These are phyloP conservation scores for Euclidium syriacum DNA, from an alignment of 345 rosid species.

Conservation along the genomic window DNA sequence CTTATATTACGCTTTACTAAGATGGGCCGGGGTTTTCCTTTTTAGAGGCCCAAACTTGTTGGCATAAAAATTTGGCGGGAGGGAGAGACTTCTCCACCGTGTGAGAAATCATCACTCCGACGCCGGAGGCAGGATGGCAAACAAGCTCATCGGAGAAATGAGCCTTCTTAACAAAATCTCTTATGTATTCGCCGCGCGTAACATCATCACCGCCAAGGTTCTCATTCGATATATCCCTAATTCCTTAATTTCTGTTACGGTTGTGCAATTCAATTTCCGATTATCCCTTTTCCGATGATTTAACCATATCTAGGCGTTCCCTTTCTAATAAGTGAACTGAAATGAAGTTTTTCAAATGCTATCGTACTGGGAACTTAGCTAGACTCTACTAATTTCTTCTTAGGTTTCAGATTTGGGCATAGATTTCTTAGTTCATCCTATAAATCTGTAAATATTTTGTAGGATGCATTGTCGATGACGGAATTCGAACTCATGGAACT, in stretches of 20 bases:
- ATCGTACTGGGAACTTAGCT: not conserved
- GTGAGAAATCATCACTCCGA: not conserved
- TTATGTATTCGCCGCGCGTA: conserved; percentile 67
- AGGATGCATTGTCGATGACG: conserved; percentile 71
- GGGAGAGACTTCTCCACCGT: not conserved
- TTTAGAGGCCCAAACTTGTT: too few relatives aligned
- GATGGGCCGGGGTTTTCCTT: too few relatives aligned
- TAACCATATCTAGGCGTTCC: not conserved
- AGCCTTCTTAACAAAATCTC: conserved; percentile 50
- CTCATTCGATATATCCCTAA: not conserved
- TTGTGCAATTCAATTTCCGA: not conserved
- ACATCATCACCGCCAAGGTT: conserved; percentile 69
- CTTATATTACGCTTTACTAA: too few relatives aligned
- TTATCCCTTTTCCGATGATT: not conserved
- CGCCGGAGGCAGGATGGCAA: conserved; percentile 44
- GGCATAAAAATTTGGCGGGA: conserved; percentile 5
- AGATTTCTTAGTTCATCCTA: not conserved
- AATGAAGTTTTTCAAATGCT: not conserved
- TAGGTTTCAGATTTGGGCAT: not conserved
- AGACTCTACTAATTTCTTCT: not conserved
- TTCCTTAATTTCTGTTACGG: not conserved
- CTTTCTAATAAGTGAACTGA: not conserved
- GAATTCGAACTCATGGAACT: conserved; percentile 79
- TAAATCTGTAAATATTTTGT: not conserved
- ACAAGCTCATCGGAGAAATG: conserved; percentile 59